phyloP scores from a whole-genome alignment of 352 stramenopile genomes.

The Phytophthora vignae region DNA sequence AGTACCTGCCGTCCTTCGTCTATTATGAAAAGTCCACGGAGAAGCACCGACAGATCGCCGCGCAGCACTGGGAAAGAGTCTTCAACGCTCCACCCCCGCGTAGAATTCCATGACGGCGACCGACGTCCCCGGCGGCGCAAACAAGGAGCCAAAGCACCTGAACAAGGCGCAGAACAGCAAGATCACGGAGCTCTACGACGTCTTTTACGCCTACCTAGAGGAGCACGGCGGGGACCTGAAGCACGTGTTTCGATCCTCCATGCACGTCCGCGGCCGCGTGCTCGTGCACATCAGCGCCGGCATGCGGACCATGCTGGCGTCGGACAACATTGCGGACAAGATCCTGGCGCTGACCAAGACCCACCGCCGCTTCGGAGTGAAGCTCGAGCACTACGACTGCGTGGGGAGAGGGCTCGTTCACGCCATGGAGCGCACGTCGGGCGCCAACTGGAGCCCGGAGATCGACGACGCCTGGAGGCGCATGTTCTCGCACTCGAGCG shows the following conservation, averaged over 20 bases:
- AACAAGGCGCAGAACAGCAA: constrained; percentile 40
- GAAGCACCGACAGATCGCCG: constrained; percentile 45
- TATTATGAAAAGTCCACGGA: constrained; percentile 53
- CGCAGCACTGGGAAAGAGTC: constrained; percentile 49
- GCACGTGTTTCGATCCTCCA: constrained; percentile 60
- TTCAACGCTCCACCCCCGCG: constrained; percentile 37
- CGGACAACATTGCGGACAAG: constrained; percentile 45
- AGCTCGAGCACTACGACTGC: constrained; percentile 53
- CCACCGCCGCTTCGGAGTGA: constrained; percentile 56
- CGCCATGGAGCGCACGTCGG: constrained; percentile 52
- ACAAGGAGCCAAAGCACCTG: constrained; percentile 35
- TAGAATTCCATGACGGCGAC: neutral
- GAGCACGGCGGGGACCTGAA: constrained; percentile 54
- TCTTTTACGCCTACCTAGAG: constrained; percentile 61
- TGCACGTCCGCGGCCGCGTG: constrained; percentile 53
- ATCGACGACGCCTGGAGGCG: constrained; percentile 53
- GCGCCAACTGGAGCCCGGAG: constrained; percentile 42
- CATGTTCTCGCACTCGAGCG: constrained; percentile 53
- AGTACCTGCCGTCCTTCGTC: constrained; percentile 48
- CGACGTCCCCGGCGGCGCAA: neutral
- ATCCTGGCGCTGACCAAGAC: constrained; percentile 53
- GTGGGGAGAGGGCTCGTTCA: constrained; percentile 47
- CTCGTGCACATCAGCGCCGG: constrained; percentile 61
- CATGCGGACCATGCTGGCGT: constrained; percentile 53
- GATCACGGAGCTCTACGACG: constrained; percentile 55